Evolutionary conservation across 169 alveolate species (phyloP), one percentile per base, ranked within the genome.

Genomic region (Neospora caninum): DNA sequence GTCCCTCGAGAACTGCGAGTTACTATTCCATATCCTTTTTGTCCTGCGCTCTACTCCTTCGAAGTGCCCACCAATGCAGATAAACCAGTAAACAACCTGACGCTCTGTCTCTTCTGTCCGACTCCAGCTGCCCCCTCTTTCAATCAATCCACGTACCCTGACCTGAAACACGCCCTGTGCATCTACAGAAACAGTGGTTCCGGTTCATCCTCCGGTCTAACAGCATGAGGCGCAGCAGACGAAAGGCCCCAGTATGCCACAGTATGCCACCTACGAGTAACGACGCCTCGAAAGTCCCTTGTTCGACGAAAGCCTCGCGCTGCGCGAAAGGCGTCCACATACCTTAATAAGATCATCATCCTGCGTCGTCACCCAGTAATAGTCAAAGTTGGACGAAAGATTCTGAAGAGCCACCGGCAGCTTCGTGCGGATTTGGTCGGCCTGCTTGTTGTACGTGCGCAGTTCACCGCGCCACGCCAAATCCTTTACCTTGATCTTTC

Each of bases 381-480:
- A 97, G 82, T 97, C 98, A 82, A 58, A 96, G 93, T 96, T 94
- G 64, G 94, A 93, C 88, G 92, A 94, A 31, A 95, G 96, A 95
- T 96, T 97, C 92, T 88, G 96, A 83, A 97, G 93, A 0, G 94
- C 91, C 87, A 96, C 94, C 73, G 97, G 98, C 20, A 95, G 93
- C 92, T 97, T 98, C 49, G 97, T 97, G 54, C 98, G 94, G 53
- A 98, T 97, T 49, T 97, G 95, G 95, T 98, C 99, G 94, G 97
- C 96, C 88, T 96, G 95, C 67, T 97, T 97, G 88, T 97, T 97
- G 93, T 98, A 98, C 93, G 94, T 91, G 42, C 97, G 96, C 83
- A 97, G 96, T 91, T 97, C 98, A 27, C 99, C 99, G 54, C 97
- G 96, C 98, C 98, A 98, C 64, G 93, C 96, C 58, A 98, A 82